phyloP scores from a whole-genome alignment of 352 stramenopile species.

The Phytophthora melonis region DNA sequence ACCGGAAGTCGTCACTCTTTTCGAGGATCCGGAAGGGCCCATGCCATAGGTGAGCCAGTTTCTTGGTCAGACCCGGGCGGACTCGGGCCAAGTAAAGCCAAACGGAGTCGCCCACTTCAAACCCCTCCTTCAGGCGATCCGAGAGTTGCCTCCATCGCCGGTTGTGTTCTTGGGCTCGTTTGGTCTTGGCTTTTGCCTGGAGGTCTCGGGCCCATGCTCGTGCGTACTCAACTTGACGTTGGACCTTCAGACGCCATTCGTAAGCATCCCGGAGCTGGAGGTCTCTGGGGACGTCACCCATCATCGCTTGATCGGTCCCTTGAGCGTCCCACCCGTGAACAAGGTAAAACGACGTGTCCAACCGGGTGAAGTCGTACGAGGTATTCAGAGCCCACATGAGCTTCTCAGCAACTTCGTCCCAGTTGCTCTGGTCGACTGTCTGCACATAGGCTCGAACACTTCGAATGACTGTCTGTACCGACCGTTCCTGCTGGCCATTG shows the following conservation, averaged over 20 bases:
- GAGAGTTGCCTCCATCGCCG: background rate
- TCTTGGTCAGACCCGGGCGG: constrained; percentile 4
- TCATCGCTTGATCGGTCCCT: constrained; percentile 12
- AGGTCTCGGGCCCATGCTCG: constrained; percentile 6
- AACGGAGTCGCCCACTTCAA: constrained; percentile 1
- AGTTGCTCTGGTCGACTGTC: constrained; percentile 37
- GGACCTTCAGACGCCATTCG: constrained; percentile 9
- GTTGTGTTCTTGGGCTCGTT: constrained; percentile 1
- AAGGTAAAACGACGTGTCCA: constrained; percentile 27
- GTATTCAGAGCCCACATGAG: constrained; percentile 40
- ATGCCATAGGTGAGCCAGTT: constrained; percentile 12
- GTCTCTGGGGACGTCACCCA: background rate
- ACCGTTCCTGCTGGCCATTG: constrained; percentile 48
- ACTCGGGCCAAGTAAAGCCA: constrained; percentile 16
- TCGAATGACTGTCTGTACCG: constrained; percentile 39
- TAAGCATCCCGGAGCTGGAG: constrained; percentile 3
- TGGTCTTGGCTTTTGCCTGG: constrained; percentile 5
- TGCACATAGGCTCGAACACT: constrained; percentile 30
- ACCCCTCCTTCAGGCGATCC: background rate
- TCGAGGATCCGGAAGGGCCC: constrained; percentile 5
- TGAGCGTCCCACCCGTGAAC: constrained; percentile 29
- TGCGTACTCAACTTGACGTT: constrained; percentile 12
- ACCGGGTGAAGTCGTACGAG: constrained; percentile 16
- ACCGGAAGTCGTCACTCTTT: background rate
- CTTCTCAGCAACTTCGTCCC: constrained; percentile 35